Evolutionary conservation across 164 flowering plant species (phyloP).

Genomic region (Euptelea pleiosperma): DNA sequence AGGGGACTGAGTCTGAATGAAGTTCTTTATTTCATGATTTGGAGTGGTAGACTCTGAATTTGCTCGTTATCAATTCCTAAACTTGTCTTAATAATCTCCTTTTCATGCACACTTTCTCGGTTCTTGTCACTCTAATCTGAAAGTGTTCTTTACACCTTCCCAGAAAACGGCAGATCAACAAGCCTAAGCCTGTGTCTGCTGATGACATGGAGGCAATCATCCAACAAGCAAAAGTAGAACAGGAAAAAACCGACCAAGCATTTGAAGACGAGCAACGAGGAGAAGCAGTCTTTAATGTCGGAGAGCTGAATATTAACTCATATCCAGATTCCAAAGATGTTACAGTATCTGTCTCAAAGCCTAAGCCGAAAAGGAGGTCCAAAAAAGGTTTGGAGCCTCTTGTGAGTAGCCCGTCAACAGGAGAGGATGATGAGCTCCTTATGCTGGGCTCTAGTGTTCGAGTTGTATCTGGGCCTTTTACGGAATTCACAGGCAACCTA

Average conservation of each 20-base stretch:
- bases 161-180: constrained; percentile 73
- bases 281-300: constrained; percentile 23
- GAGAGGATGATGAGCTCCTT: constrained; percentile 28
- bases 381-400: constrained; percentile 33
- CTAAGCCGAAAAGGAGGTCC: constrained; percentile 38
- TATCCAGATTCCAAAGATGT: constrained; percentile 15
- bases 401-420: constrained; percentile 15
- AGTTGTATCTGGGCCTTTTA: constrained; percentile 72
- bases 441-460: constrained; percentile 55
- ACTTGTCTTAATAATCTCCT: background rate
- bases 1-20: too few species aligned
- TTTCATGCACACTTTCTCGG: background rate
- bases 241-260: constrained; percentile 56
- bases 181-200: constrained; percentile 63
- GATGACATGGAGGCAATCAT: constrained; percentile 70
- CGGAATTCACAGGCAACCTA: constrained; percentile 71
- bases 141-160: constrained; percentile 8
- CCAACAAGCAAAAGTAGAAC: constrained; percentile 64
- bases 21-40: background rate
- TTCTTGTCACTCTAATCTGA: background rate
- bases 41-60: background rate
- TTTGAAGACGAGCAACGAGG: constrained; percentile 50
- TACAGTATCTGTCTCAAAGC: constrained; percentile 15
- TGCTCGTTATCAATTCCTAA: background rate
- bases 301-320: constrained; percentile 14